These are phyloP conservation scores for Colletotrichum aenigma DNA, from an alignment of 2,329 filamentous ascomycete species.

Conservation along the genomic window DNA sequence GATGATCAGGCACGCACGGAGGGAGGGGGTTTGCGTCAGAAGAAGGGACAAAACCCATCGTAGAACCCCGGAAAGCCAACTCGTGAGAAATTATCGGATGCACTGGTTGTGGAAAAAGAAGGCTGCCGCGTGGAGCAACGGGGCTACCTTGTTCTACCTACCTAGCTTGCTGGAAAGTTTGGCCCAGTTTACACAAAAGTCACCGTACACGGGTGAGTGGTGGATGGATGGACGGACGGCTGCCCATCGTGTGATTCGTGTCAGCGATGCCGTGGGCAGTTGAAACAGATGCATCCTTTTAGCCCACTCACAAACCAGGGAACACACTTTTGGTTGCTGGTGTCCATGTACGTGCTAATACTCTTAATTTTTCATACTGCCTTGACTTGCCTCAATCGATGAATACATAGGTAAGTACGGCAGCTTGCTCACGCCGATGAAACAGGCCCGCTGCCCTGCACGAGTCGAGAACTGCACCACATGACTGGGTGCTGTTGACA, in stretches of 20 bases:
- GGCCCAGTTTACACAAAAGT: background rate
- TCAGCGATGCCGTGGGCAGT: background rate
- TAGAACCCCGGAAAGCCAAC: background rate
- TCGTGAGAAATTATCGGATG: background rate
- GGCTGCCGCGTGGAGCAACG: background rate
- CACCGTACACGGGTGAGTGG: background rate
- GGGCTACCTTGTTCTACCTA: background rate
- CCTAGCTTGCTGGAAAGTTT: background rate
- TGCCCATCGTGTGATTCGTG: background rate
- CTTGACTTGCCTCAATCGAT: background rate
- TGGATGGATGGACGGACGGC: background rate
- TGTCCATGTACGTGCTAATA: background rate
- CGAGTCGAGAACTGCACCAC: background rate
- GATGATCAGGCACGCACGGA: constrained; percentile 18
- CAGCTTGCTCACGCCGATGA: background rate
- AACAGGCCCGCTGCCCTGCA: background rate
- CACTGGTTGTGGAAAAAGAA: background rate
- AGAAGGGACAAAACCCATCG: background rate
- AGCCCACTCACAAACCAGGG: background rate
- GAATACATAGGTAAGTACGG: background rate
- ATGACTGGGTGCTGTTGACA: background rate
- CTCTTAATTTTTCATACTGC: background rate
- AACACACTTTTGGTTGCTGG: no score
- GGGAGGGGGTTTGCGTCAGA: background rate
- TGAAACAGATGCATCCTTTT: background rate